Evolutionary conservation across 495 filamentous ascomycete genomes (phyloP), one percentile per base, ranked within the genome.

Genomic region (Alectoria sarmentosa): DNA sequence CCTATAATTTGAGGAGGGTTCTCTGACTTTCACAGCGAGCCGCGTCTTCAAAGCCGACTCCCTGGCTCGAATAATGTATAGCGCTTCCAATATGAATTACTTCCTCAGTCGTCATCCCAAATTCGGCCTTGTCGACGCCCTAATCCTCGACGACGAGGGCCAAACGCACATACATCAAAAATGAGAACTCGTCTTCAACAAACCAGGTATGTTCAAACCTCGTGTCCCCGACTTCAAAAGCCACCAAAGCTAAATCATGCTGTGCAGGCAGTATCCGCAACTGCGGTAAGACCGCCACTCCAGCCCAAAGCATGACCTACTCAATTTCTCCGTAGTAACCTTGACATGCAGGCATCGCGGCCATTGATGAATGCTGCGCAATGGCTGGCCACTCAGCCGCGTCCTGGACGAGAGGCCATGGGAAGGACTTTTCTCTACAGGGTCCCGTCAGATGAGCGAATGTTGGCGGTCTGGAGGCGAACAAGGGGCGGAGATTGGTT

Each of bases 221-320:
- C 5, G 10, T 23, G 9, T 10, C n/a, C 21, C 7, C 9, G 13
- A 1, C 26, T 21, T 10, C 17, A 2, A 17, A 15, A 37, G 8
- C 26, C 5, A 1, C 3, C 17, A 34, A n/a, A 15, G n/a, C 23
- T 28, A 14, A 5, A 28, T 7, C 2, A 15, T 15, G 4, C 11
- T n/a, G n/a, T 1, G 1, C 17, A 62, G 64, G 59, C 9, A 66
- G 64, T 32, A 56, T 66, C 23, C 32, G 41, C 21, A 17, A 64
- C 13, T 64, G 55, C 30, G 66, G 61, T 64, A 57, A 28, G 30
- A 5, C 1, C 2, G 2, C n/a, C 58, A 10, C 28, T 9, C 23
- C 21, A 9, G 7, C 9, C 0, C 8, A 21, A 8, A 15, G 5
- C 19, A 37, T 14, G 9, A 13, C 9, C 38, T 8, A 23, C 54